Conservation (phyloP, 805 yeast genomes). For the Monosporozyma yasuniensis region DNA sequence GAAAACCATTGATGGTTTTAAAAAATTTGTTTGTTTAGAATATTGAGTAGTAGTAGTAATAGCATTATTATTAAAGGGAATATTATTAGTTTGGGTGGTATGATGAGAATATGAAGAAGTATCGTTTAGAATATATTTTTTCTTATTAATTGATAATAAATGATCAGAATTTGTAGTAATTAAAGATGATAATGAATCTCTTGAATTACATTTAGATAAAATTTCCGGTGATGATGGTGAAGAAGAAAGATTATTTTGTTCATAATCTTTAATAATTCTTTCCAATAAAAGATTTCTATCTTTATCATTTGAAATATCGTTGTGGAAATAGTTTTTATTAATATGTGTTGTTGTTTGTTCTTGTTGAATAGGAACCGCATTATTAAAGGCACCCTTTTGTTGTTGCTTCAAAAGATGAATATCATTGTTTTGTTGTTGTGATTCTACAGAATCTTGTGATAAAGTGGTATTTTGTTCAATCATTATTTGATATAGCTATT, state of each 20-base stretch:
- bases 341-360: neutral
- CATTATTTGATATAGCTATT: no score
- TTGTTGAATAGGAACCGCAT: neutral
- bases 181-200: conserved; percentile 20
- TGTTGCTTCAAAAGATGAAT: neutral
- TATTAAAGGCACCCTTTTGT: neutral
- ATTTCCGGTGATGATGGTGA: neutral
- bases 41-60: neutral
- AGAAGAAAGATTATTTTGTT: neutral
- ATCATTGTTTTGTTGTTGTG: neutral
- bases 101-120: conserved; percentile 1
- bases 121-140: neutral
- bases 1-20: conserved; percentile 25
- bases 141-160: neutral
- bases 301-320: neutral
- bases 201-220: conserved; percentile 17
- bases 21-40: conserved; percentile 10
- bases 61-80: neutral
- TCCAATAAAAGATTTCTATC: neutral
- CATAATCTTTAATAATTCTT: neutral
- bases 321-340: neutral
- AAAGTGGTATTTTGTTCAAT: no score
- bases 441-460: neutral
- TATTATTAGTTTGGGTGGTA: neutral
- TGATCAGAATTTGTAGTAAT: neutral